Evolutionary conservation across 2,329 filamentous ascomycete genomes (phyloP), one percentile per base, ranked within the genome.

Genomic region (Fragosphaeria purpurea): DNA sequence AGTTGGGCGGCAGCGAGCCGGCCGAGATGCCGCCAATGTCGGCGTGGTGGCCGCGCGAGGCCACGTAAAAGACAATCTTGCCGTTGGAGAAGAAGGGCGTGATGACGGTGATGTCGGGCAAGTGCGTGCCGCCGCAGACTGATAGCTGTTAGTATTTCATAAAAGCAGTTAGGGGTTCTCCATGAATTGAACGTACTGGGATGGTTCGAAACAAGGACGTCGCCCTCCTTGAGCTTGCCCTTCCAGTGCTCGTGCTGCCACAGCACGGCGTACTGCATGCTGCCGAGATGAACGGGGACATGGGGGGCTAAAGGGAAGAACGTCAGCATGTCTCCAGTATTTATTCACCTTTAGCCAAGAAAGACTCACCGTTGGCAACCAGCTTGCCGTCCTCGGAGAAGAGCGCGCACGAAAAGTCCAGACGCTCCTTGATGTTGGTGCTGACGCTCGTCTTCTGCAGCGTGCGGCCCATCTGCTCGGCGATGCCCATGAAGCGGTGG

Each of bases 21-120:
- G 86, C 85, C 0, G 88, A 72, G 41, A 90, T 88, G 7, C 88
- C 88, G 7, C 88, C 88, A 54, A 93, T 90, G 60, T 93, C 86
- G 7, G 86, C 86, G 58, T 91, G 86, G 61, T 93, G 86, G 0
- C 86, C 86, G 38, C 86, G 77, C 2, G 83, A 88, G 0, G 86
- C 86, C 1, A 88, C 85, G 54, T 88, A 91, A 66, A 91, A 91
- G 47, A 89, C 75, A 52, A 91, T 89, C 13, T 84, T 77, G 50
- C 83, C 63, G 12, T 64, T 61, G 53, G 80, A 80, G 64, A 90
- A 91, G 1, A 86, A 85, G 0, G 86, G 86, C 12, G 86, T 90
- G 48, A 88, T 75, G 22, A 89, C 82, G 0, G 86, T 93, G 52
- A 93, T 86, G 61, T 93, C 86, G 1, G 86, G 86, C 13, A 93